These are phyloP conservation scores for Aspergillus nomiae DNA, from an alignment of 2,329 filamentous ascomycete species.

Conservation along the genomic window DNA sequence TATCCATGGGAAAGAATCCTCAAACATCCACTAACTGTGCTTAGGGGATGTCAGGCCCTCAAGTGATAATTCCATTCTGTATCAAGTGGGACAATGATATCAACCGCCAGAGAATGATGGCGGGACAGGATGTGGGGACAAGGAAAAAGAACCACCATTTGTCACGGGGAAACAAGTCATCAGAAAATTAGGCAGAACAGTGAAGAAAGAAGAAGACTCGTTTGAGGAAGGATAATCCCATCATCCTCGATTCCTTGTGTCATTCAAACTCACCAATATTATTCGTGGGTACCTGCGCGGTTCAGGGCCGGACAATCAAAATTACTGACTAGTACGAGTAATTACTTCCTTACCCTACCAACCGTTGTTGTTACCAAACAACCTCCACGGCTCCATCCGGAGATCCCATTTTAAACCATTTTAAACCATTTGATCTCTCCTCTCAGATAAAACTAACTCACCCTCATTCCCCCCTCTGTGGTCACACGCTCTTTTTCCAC, in stretches of 20 bases:
- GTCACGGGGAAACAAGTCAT: background rate
- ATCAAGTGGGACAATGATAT: background rate
- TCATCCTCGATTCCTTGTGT: no score
- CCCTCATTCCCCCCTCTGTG: constrained; percentile 4
- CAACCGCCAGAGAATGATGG: background rate
- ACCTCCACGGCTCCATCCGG: background rate
- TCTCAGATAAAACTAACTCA: background rate
- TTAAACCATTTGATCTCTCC: background rate
- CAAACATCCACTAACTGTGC: background rate
- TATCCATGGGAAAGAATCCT: background rate
- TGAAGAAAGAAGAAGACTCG: no score
- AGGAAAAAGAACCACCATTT: background rate
- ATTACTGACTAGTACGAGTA: background rate
- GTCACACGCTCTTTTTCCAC: constrained; percentile 13
- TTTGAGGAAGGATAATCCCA: no score
- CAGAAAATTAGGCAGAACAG: background rate
- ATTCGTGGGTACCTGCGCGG: background rate
- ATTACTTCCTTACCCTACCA: background rate
- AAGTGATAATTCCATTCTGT: background rate
- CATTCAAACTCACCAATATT: background rate
- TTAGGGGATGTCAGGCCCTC: background rate
- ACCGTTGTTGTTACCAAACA: no score
- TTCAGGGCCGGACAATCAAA: background rate
- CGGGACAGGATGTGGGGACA: background rate
- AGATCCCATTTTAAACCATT: background rate